phyloP scores from a whole-genome alignment of 2,329 filamentous ascomycete genomes.

The Domatiomyces globalis region DNA sequence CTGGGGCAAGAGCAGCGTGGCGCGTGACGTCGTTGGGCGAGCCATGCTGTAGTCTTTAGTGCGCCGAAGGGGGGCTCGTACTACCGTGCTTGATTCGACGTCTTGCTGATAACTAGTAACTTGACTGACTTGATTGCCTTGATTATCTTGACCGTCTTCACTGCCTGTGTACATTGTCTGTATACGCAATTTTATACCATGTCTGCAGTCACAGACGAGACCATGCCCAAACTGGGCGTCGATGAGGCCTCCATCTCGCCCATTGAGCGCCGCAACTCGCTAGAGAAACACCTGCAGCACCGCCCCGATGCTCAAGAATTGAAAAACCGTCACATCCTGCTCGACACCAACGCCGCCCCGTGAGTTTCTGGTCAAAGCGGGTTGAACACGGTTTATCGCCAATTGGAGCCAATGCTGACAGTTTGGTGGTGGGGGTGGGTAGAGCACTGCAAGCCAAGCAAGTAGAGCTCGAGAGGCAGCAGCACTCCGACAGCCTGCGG shows the following conservation, averaged over 20 bases:
- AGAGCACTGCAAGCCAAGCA: constrained; percentile 49
- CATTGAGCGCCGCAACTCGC: constrained; percentile 47
- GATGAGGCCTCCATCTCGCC: constrained; percentile 48
- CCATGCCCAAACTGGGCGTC: constrained; percentile 23
- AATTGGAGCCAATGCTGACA: not conserved
- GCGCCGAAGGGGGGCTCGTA: too few species aligned
- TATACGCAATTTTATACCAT: constrained; percentile 5
- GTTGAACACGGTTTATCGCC: not conserved
- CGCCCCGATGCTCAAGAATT: constrained; percentile 53
- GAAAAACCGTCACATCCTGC: constrained; percentile 53
- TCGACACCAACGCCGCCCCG: constrained; percentile 54
- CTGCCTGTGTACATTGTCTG: not conserved
- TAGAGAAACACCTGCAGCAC: constrained; percentile 57
- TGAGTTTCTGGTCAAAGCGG: constrained; percentile 24
- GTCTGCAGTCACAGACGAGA: constrained; percentile 12
- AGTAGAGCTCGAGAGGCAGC: constrained; percentile 51
- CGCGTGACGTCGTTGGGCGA: too few species aligned
- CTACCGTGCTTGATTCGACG: not conserved
- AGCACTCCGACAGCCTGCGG: constrained; percentile 48
- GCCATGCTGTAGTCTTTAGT: too few species aligned
- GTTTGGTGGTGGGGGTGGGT: not conserved
- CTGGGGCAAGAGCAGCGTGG: too few species aligned
- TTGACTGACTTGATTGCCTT: not conserved
- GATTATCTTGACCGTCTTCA: not conserved
- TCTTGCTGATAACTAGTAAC: not conserved